Evolutionary conservation across 768 basidiomycete genomes (phyloP).

Genomic region (Tricholoma bakamatsutake): DNA sequence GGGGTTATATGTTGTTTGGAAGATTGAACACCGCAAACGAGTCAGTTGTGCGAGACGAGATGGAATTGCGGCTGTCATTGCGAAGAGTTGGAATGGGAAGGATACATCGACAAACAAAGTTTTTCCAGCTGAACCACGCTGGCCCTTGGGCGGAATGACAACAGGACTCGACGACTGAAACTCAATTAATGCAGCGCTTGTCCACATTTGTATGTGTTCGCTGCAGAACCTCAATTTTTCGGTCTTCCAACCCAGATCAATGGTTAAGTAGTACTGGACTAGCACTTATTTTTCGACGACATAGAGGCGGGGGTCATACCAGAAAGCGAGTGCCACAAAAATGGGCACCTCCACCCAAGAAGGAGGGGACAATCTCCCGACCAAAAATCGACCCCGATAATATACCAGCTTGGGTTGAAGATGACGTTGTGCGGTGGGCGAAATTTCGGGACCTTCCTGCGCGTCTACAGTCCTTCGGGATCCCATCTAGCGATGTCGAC

Average conservation of each 20-base stretch:
- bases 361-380: not conserved
- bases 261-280: slow-evolving; percentile 8
- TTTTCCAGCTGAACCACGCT: not conserved
- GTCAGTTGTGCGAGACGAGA: slow-evolving; percentile 56
- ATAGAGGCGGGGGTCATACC: not conserved
- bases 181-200: slow-evolving; percentile 10
- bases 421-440: slow-evolving; percentile 36
- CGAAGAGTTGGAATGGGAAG: not conserved
- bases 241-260: slow-evolving; percentile 5
- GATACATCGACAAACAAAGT: slow-evolving; percentile 8
- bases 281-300: not conserved
- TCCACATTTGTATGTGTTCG: slow-evolving; percentile 13
- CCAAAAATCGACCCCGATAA: slow-evolving; percentile 12
- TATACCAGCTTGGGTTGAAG: slow-evolving; percentile 28
- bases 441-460: slow-evolving; percentile 19
- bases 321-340: not conserved
- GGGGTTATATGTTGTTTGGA: slow-evolving; percentile 89
- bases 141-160: not conserved
- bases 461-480: slow-evolving; percentile 45
- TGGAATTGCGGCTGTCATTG: slow-evolving; percentile 34
- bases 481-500: slow-evolving; percentile 32
- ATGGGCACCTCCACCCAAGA: not conserved
- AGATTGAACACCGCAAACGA: slow-evolving; percentile 64
- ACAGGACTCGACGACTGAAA: not conserved
- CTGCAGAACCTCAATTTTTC: slow-evolving; percentile 13